Evolutionary conservation across 139 green algal species (phyloP), one percentile per base, ranked within the genome.

Genomic region (Chloropicon primus): DNA sequence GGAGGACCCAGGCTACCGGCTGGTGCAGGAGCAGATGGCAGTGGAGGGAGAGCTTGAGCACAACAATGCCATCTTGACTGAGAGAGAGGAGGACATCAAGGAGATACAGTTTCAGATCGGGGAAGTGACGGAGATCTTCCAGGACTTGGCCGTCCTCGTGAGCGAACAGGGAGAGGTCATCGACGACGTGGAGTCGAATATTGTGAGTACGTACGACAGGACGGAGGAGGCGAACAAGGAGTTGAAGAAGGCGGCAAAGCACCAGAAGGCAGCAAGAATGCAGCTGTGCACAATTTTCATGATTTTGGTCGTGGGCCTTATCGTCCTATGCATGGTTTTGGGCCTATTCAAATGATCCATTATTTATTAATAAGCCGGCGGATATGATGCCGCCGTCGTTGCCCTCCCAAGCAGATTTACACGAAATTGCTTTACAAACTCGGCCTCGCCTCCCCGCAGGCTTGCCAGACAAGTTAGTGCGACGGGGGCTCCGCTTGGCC

Each of bases 121-220:
- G 22, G 85, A 90, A 77, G 86, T 90, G 22, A 86, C 88, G 71
- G 86, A 90, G 77, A 90, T 89, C 28, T 90, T 90, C 77, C 88
- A 79, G 85, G 92, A 97, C 82, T 82, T 96, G 71, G 92, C 92
- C 3, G 88, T 93, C 73, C 80, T 96, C 72, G 91, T 97, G 24
- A 82, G 92, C 54, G 92, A 97, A 78, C 92, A 97, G 80, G 92
- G 92, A 0, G 78, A 81, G 74, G 74, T 21, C 72, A 26, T 81
- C 83, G 83, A 89, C 24, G 86, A 89, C 76, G 89, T 92, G 21
- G 88, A 92, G 71, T 74, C 82, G 53, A 92, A 92, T 75, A 86
- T 92, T 26, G 82, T 83, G 26, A 71, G 78, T 1, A 81, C 81
- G 1, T 80, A 79, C 2, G 82, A 83, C 27, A 84, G 79, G 25